phyloP scores from a whole-genome alignment of 768 basidiomycete genomes.

The Kwoniella sp. region DNA sequence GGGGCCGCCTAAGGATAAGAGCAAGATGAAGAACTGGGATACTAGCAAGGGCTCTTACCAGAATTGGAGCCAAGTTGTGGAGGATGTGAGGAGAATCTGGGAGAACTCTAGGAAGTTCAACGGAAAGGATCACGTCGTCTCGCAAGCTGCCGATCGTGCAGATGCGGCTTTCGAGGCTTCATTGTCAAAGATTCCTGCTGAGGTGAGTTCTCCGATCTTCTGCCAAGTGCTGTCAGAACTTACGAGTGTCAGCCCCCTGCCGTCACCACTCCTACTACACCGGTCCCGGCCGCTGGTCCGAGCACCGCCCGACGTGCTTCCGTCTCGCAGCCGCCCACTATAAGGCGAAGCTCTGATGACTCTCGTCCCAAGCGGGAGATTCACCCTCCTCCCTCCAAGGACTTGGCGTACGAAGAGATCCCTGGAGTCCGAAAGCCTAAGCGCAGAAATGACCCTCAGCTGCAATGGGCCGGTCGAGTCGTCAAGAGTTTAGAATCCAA shows the following conservation, averaged over 20 bases:
- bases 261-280: slow-evolving; percentile 16
- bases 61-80: slow-evolving; percentile 71
- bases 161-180: slow-evolving; percentile 83
- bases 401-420: slow-evolving; percentile 72
- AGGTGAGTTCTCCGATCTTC: slow-evolving; percentile 56
- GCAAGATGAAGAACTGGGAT: slow-evolving; percentile 37
- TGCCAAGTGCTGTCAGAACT: neutral
- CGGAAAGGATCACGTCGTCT: slow-evolving; percentile 78
- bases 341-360: slow-evolving; percentile 61
- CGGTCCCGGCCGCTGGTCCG: slow-evolving; percentile 22
- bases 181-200: slow-evolving; percentile 75
- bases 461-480: slow-evolving; percentile 74
- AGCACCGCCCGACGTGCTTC: slow-evolving; percentile 62
- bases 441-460: slow-evolving; percentile 66
- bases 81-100: slow-evolving; percentile 82
- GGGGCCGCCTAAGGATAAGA: slow-evolving; percentile 55
- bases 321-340: slow-evolving; percentile 67
- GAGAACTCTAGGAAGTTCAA: slow-evolving; percentile 87
- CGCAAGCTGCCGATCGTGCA: slow-evolving; percentile 72
- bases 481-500: slow-evolving; percentile 65
- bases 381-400: slow-evolving; percentile 89
- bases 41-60: slow-evolving; percentile 55
- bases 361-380: slow-evolving; percentile 93
- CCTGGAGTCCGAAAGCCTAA: slow-evolving; percentile 59
- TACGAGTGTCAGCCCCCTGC: slow-evolving; percentile 11